Conservation (phyloP, 371 early-diverging fungal species). For the Circinella umbellata region DNA sequence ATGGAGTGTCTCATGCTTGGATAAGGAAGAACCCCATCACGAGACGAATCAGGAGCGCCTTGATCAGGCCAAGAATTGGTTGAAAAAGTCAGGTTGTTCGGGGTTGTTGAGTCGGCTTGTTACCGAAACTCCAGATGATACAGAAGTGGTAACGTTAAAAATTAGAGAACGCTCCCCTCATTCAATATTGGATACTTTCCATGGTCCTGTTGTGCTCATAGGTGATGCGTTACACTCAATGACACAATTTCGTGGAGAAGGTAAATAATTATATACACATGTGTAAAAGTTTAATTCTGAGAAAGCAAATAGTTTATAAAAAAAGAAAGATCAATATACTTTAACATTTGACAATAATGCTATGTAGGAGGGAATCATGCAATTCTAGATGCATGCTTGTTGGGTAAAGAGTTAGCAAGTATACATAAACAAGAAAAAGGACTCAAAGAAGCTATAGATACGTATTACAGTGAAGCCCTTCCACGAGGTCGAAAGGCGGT, state of each 20-base stretch:
- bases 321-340: background rate
- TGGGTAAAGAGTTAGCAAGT: conserved; percentile 22
- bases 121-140: background rate
- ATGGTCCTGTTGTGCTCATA: conserved; percentile 15
- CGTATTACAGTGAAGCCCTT: conserved; percentile 32
- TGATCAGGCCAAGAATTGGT: conserved; percentile 16
- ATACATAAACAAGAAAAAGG: conserved; percentile 20
- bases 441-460: conserved; percentile 22
- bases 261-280: background rate
- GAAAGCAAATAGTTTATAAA: too few species aligned
- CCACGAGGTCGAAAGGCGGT: conserved; percentile 32
- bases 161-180: conserved; percentile 25
- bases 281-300: too few species aligned
- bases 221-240: conserved; percentile 33
- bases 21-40: background rate
- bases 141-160: background rate
- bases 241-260: conserved; percentile 31
- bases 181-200: background rate
- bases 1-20: conserved; percentile 6
- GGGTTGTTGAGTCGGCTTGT: conserved; percentile 1
- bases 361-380: conserved; percentile 44
- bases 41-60: conserved; percentile 16
- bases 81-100: background rate
- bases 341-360: background rate
- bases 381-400: conserved; percentile 29